Base-by-base conservation (phyloP, 345 rosid species). In the Acer negundo region DNA sequence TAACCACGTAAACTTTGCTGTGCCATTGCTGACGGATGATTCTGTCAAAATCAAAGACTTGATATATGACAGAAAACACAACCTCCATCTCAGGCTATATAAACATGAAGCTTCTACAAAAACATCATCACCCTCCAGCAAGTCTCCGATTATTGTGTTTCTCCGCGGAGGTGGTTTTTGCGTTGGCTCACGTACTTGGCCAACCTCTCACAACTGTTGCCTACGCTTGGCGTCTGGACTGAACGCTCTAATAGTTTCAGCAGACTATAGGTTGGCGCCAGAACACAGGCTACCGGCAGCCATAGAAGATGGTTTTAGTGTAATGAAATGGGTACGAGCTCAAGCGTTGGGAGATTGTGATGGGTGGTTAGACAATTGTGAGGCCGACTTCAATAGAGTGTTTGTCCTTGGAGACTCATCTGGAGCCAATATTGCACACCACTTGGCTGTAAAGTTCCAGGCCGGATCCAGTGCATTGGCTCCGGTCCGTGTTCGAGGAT, bases 401-500 rank as follows among this genome's bases (percentile, higher is more conserved):
- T 87, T 78, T 53, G 74, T 87, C 24, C 0, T 84, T 24, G 90
- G 90, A 1, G 90, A 87, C 78, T 87, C 90, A 1, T 87, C 90
- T 6, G 87, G 90, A 3, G 90, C 87, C 0, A 87, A 87, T 62
- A 82, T 87, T 44, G 85, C 90, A 4, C 90, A 87, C 74, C 90
- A 87, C 53, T 23, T 87, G 66, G 86, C 90, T 7, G 82, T 82
- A 35, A 70, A 77, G 58, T 20, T 87, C 9, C 82, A 83, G 23
- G 59, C 44, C 5, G 76, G 80, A 26, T 75, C 83, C 28, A 49
- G 10, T 1, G 56, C 64, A 62, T 24, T 82, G 79, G 72, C 10
- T 1, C 84, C 87, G 42, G 86, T 87, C 40, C 84, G 81, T 63
- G 31, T 28, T 28, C 31, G 3, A 28, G 90, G 87, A 11, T 87